Evolutionary conservation across 176 grass and related monocot species (phyloP).

Genomic region (Oryza rufipogon): DNA sequence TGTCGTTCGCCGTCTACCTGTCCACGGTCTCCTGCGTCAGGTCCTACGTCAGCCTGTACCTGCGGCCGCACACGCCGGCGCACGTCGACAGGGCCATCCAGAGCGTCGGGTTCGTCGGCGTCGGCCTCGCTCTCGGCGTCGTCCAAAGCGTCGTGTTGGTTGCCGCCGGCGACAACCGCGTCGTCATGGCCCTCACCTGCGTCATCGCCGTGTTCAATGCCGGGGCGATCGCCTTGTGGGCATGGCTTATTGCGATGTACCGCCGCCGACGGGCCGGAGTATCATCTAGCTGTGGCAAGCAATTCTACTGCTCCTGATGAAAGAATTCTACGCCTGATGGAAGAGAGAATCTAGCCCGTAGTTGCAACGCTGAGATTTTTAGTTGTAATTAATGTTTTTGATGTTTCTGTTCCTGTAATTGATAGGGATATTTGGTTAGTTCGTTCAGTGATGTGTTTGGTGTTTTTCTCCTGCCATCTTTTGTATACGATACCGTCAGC

Average conservation of each 20-base stretch:
- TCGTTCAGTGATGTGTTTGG: not conserved
- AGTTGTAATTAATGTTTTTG: too few relatives aligned
- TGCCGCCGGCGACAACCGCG: not conserved
- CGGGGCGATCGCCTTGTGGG: not conserved
- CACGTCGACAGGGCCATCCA: not conserved
- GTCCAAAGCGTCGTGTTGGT: not conserved
- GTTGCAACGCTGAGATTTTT: not conserved
- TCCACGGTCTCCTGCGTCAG: not conserved
- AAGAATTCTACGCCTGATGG: not conserved
- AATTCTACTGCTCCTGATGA: not conserved
- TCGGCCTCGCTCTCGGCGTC: not conserved
- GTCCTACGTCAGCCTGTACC: not conserved
- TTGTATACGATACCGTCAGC: too few relatives aligned
- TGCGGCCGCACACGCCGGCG: slow-evolving; percentile 8
- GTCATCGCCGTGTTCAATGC: not conserved
- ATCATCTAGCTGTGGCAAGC: not conserved
- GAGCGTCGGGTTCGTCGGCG: not conserved
- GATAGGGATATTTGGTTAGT: not conserved
- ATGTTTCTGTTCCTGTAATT: not conserved
- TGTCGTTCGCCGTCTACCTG: not conserved
- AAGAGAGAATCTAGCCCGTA: not conserved
- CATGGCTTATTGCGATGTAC: not conserved
- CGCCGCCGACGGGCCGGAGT: too few relatives aligned
- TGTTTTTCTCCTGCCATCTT: not conserved
- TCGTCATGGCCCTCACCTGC: not conserved